Base-by-base conservation (phyloP, 768 basidiomycete genomes). In the Myochromella boudieri region DNA sequence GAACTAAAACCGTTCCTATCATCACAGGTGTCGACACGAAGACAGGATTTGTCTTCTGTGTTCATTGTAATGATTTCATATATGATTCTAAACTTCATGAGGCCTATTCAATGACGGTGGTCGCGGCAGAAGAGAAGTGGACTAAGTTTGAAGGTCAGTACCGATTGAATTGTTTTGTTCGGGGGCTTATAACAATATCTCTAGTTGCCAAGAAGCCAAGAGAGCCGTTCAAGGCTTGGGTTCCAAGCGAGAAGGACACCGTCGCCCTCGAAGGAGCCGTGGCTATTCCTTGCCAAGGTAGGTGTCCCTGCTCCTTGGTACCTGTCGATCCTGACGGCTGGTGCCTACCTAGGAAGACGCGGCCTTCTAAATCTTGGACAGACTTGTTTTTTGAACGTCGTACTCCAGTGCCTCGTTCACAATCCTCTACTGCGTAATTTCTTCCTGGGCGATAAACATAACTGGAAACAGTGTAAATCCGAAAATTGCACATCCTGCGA, bases 351-450 rank as follows among this genome's bases (percentile, higher is more conserved):
- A 91, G 91, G 84, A 42, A 82, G 89, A n/a, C 76, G 89, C 47
- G 92, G 93, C 0, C 72, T 95, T 3, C 68, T 92, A 33, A 95
- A 95, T 64, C 80, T 95, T 0, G 91, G 92, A 1, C 86, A 93
- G 63, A 97, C 94, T 0, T 98, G 95, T 60, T 97, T 93, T 69
- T 76, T 98, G 56, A 95, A 92, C 53, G 92, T 87, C 42, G 83
- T 97, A 17, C 76, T 98, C 9, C 95, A 98, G 64, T 82, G 81
- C 10, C 85, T 98, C 57, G 73, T 90, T 6, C 87, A 91, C 66
- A 98, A 97, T 56, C 95, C 95, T 0, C 72, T 95, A 4, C 70
- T 97, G 4, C 81, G 91, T 26, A 87, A 91, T 56, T 91, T 88
- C 63, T 97, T 93, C 59, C 81, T 97, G 20, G 80, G 86, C 46